These are phyloP conservation scores for Aschersonia sp. DNA, from an alignment of 2,329 filamentous ascomycete genomes.

Conservation along the genomic window DNA sequence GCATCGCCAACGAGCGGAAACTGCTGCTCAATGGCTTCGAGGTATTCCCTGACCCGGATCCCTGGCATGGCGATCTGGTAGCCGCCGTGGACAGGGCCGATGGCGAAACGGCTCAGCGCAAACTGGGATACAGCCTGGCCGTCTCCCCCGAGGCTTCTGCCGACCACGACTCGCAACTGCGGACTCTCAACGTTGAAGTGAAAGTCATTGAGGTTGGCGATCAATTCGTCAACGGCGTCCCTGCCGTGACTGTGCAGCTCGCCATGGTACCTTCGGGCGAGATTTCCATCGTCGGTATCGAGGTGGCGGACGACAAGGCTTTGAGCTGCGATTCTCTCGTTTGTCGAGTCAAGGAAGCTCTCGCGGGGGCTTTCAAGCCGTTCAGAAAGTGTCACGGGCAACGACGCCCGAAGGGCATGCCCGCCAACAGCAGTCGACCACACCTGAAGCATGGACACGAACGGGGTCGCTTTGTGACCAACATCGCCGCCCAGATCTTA, in stretches of 20 bases:
- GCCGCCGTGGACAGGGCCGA: constrained; percentile 30
- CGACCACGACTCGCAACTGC: constrained; percentile 24
- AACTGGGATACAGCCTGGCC: constrained; percentile 35
- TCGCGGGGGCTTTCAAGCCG: constrained; percentile 11
- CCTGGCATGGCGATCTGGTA: constrained; percentile 25
- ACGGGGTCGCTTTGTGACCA: constrained; percentile 35
- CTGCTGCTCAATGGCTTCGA: constrained; percentile 46
- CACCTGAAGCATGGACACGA: constrained; percentile 3
- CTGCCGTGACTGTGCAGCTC: constrained; percentile 43
- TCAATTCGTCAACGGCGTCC: constrained; percentile 37
- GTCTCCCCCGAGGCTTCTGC: constrained; percentile 26
- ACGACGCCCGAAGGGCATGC: constrained; percentile 1
- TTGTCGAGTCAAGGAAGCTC: constrained; percentile 28
- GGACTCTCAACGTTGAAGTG: constrained; percentile 38
- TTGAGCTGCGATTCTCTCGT: constrained; percentile 31
- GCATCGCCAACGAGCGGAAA: constrained; percentile 30
- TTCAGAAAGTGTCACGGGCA: constrained; percentile 11
- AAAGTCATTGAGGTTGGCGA: constrained; percentile 46
- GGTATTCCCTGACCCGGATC: constrained; percentile 40
- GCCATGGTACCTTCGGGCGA: constrained; percentile 42
- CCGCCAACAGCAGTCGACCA: constrained; percentile 6
- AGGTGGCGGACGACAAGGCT: constrained; percentile 17
- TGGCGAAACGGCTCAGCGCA: constrained; percentile 18
- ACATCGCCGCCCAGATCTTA: constrained; percentile 47
- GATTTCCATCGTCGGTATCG: constrained; percentile 37